Percentiles rank a stretch among this genome's conserved stretches.
These are phyloP conservation scores for Pulveroboletus sp. DNA, from an alignment of 768 basidiomycete genomes.

Conservation along the genomic window DNA sequence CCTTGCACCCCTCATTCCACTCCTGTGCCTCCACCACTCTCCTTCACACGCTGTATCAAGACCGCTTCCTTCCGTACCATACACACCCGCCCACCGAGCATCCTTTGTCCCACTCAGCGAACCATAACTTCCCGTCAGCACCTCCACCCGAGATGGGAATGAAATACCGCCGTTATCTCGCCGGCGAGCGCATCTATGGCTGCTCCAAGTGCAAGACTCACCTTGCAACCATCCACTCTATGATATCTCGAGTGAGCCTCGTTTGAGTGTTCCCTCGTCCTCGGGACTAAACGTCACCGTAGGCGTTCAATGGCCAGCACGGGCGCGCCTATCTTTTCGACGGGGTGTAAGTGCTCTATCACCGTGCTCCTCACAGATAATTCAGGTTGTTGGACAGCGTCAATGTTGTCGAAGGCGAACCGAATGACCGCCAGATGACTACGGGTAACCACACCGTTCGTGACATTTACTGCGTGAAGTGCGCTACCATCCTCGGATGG, in stretches of 20 bases:
- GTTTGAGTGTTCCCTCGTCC: not conserved
- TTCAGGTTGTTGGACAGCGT: conserved; percentile 50
- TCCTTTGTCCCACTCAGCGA: too few species aligned
- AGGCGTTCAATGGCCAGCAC: conserved; percentile 98
- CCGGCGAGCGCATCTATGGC: conserved; percentile 82
- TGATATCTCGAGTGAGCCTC: conserved; percentile 77
- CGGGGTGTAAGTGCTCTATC: conserved; percentile 64
- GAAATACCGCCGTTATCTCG: conserved; percentile 83
- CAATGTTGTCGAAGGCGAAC: conserved; percentile 86
- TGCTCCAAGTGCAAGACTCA: conserved; percentile 86
- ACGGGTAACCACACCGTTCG: conserved; percentile 95
- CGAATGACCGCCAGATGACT: conserved; percentile 92
- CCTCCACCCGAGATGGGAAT: conserved; percentile 63
- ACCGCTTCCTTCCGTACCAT: conserved; percentile 2
- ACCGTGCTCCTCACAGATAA: conserved; percentile 5
- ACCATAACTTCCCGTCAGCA: not conserved
- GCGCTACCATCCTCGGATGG: conserved; percentile 85
- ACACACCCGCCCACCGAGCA: not conserved
- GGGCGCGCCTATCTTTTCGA: conserved; percentile 94
- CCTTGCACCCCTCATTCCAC: conserved; percentile 8
- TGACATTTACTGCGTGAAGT: conserved; percentile 93
- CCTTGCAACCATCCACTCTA: conserved; percentile 85
- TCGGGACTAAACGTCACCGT: conserved; percentile 18
- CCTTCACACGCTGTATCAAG: conserved; percentile 34
- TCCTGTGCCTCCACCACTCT: conserved; percentile 7